These are phyloP conservation scores for Penicillium sp. DNA, from an alignment of 2,329 filamentous ascomycete species.

Conservation along the genomic window DNA sequence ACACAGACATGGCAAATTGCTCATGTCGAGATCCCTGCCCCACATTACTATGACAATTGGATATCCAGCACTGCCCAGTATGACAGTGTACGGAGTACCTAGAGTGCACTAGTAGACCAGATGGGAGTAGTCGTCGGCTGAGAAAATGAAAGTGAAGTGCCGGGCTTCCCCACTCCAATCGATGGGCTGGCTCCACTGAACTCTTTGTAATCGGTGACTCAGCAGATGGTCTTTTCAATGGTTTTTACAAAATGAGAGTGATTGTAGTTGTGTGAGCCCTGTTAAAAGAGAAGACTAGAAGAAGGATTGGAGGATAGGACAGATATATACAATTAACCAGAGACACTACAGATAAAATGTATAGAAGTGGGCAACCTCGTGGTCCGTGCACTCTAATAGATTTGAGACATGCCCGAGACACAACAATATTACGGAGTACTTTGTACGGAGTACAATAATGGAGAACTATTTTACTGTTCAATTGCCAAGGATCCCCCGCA, in stretches of 20 bases:
- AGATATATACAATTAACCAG: neutral
- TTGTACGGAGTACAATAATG: neutral
- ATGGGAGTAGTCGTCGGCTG: constrained; percentile 16
- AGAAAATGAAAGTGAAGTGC: constrained; percentile 20
- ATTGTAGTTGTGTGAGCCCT: no score
- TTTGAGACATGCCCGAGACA: neutral
- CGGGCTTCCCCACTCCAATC: constrained; percentile 20
- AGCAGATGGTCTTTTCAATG: constrained; percentile 1
- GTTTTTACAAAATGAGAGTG: neutral
- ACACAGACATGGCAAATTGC: constrained; percentile 25
- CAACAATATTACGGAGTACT: no score
- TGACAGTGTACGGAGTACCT: neutral
- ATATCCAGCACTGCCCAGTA: neutral
- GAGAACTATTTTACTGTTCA: neutral
- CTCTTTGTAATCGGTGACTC: constrained; percentile 26
- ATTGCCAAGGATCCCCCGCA: neutral
- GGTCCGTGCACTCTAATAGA: neutral
- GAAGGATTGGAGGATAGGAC: no score
- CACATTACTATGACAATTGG: constrained; percentile 14
- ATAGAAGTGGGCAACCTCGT: neutral
- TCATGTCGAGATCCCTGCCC: constrained; percentile 27
- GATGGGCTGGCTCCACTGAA: constrained; percentile 14
- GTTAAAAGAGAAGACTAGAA: neutral
- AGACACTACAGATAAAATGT: neutral
- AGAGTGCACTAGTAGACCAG: neutral